phyloP scores from a whole-genome alignment of 768 basidiomycete species.

The Sarcodon aspratus region DNA sequence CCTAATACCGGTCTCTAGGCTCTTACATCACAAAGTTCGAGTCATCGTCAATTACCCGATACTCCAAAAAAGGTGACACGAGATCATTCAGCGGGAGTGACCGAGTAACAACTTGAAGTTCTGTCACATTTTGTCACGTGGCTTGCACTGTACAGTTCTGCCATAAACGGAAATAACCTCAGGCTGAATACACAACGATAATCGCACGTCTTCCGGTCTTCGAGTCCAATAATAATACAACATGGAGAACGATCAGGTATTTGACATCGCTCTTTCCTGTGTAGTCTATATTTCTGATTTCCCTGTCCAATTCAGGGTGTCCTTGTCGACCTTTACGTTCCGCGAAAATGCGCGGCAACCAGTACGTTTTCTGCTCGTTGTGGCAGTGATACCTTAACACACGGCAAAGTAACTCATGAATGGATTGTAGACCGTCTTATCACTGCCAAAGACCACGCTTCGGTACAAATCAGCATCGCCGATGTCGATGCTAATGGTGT shows the following conservation, averaged over 20 bases:
- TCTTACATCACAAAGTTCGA: no score
- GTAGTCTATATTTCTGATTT: conserved; percentile 3
- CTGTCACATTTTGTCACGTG: no score
- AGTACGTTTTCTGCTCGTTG: conserved; percentile 43
- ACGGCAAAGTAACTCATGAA: neutral
- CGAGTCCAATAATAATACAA: conserved; percentile 7
- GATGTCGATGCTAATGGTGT: conserved; percentile 90
- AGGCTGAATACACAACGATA: no score
- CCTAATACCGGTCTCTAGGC: no score
- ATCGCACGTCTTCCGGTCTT: no score
- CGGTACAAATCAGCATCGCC: conserved; percentile 89
- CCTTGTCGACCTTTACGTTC: conserved; percentile 99
- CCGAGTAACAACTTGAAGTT: no score
- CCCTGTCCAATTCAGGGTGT: conserved; percentile 49
- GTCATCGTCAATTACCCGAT: no score
- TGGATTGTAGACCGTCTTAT: conserved; percentile 76
- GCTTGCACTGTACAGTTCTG: no score
- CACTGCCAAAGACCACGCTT: conserved; percentile 98
- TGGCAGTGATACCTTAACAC: neutral
- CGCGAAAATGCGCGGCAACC: conserved; percentile 97
- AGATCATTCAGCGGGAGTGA: no score
- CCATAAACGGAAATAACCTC: no score
- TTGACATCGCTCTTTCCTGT: conserved; percentile 11
- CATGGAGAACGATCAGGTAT: conserved; percentile 90
- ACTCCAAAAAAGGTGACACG: no score